Conservation (phyloP, 2,329 filamentous ascomycete genomes). For the Corinectria fuckeliana region DNA sequence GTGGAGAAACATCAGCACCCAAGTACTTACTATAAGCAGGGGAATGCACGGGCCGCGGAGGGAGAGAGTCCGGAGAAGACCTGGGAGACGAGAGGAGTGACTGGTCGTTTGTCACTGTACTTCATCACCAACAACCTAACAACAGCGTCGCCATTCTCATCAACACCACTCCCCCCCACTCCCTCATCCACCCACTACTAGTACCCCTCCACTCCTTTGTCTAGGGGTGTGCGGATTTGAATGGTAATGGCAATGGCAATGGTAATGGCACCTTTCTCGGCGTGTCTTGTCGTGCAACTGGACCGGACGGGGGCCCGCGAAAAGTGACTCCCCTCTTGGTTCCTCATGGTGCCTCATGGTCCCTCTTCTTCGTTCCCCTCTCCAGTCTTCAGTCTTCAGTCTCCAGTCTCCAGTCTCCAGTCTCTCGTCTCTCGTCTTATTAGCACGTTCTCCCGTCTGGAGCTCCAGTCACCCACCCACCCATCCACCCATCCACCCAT, state of each 20-base stretch:
- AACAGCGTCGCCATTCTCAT: conserved; percentile 17
- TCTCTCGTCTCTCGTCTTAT: background rate
- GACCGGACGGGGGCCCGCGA: conserved; percentile 17
- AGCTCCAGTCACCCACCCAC: conserved; percentile 10
- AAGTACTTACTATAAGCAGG: no score
- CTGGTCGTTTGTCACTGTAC: conserved; percentile 21
- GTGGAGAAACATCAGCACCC: no score
- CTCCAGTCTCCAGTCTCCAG: conserved; percentile 1
- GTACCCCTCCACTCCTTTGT: conserved; percentile 17
- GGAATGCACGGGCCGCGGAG: background rate
- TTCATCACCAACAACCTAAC: conserved; percentile 17
- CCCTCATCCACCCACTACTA: conserved; percentile 8
- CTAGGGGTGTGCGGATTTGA: conserved; percentile 16
- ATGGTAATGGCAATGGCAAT: conserved; percentile 12
- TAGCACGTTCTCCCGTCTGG: background rate
- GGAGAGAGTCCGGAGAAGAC: background rate
- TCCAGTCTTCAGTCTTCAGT: conserved; percentile 4
- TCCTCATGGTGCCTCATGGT: conserved; percentile 4
- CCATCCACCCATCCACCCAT: conserved; percentile 12
- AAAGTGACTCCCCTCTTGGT: conserved; percentile 11
- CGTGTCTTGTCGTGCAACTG: conserved; percentile 14
- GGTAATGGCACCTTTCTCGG: conserved; percentile 12
- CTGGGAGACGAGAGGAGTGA: background rate
- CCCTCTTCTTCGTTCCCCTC: background rate
- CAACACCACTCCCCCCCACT: conserved; percentile 18